Evolutionary conservation across 306 rosid species (phyloP).

Genomic region (Nissolia schottii): DNA sequence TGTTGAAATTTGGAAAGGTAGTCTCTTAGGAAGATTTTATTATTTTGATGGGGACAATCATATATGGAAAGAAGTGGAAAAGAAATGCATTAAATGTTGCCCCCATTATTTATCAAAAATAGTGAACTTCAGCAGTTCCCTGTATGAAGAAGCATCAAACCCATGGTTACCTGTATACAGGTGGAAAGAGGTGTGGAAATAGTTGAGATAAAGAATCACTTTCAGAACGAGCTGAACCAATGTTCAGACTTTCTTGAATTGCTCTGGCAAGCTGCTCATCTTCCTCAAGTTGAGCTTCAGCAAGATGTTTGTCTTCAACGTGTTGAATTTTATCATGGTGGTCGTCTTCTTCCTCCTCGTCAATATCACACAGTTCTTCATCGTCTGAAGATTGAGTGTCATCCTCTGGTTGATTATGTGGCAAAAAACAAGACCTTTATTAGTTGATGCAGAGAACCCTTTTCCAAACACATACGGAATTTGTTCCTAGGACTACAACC

Average conservation of each 20-base stretch:
- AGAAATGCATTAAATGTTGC: not conserved
- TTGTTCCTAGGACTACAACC: constrained; percentile 9
- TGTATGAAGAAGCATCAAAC: constrained; percentile 13
- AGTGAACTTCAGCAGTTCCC: not conserved
- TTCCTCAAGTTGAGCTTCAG: constrained; percentile 73
- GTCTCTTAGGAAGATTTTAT: too few relatives aligned
- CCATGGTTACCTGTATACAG: constrained; percentile 68
- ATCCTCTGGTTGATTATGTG: constrained; percentile 43
- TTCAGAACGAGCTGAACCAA: constrained; percentile 49
- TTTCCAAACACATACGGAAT: not conserved
- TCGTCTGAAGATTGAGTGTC: constrained; percentile 58
- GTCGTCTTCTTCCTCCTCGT: constrained; percentile 69
- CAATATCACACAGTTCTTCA: constrained; percentile 30
- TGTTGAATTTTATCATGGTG: constrained; percentile 24
- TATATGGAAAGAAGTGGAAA: not conserved
- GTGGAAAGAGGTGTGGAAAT: constrained; percentile 40
- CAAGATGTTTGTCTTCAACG: constrained; percentile 47
- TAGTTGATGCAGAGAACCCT: not conserved
- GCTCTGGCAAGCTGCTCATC: constrained; percentile 96
- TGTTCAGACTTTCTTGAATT: constrained; percentile 75
- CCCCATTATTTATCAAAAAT: not conserved
- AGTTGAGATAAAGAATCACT: constrained; percentile 55
- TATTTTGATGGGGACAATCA: not conserved
- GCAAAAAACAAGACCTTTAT: constrained; percentile 22
- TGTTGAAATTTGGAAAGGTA: not conserved